Percentiles rank a stretch among this genome's conserved stretches.
Conservation (phyloP, 78 protist genomes). For the Cavenderia fasciculata region DNA sequence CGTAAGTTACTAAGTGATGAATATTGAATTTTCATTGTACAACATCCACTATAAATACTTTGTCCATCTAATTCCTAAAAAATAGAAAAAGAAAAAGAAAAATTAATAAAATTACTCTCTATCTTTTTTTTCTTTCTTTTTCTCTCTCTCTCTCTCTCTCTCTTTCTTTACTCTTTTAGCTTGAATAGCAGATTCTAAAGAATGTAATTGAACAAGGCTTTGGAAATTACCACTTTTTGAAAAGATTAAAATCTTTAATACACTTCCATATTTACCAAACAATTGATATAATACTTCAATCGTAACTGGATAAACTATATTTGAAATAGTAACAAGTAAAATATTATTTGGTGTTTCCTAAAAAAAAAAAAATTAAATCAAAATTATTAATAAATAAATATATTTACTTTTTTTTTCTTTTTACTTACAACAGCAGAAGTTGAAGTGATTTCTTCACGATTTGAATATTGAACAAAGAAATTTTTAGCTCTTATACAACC, state of each 20-base stretch:
- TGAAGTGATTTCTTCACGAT: constrained; percentile 69
- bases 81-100: too few species aligned
- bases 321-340: constrained; percentile 72
- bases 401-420: neutral
- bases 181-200: constrained; percentile 24
- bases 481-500: constrained; percentile 46
- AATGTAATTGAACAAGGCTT: constrained; percentile 64
- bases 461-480: constrained; percentile 62
- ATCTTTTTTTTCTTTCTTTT: too few species aligned
- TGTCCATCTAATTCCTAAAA: constrained; percentile 75
- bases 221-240: constrained; percentile 76
- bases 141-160: too few species aligned
- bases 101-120: too few species aligned
- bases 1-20: constrained; percentile 66
- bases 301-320: constrained; percentile 83
- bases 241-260: constrained; percentile 81
- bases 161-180: constrained; percentile 48
- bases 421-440: constrained; percentile 32
- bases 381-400: neutral
- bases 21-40: constrained; percentile 76
- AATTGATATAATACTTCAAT: constrained; percentile 80
- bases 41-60: constrained; percentile 78
- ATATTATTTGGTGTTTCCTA: constrained; percentile 78
- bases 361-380: neutral
- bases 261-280: constrained; percentile 76